Conservation (phyloP, 495 filamentous ascomycete species). For the Penicillium cataractarum region DNA sequence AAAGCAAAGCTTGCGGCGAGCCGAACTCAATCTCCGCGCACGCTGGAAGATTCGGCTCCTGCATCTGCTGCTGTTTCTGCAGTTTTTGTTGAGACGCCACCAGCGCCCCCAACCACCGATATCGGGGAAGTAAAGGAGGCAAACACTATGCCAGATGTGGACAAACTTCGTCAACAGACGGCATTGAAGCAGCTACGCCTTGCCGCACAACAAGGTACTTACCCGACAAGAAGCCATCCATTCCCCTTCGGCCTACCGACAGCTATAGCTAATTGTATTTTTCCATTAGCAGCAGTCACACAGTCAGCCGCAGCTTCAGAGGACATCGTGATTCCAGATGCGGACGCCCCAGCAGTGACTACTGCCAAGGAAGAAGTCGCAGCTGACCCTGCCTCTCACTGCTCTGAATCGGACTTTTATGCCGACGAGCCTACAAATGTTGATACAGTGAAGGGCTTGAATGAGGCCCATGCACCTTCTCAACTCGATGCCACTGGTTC, state of each 20-base stretch:
- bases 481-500: constrained; percentile 40
- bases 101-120: neutral
- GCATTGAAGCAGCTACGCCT: constrained; percentile 30
- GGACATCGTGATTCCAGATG: neutral
- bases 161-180: constrained; percentile 40
- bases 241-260: neutral
- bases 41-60: constrained; percentile 24
- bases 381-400: neutral
- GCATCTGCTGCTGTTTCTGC: constrained; percentile 19
- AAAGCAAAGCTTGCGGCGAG: constrained; percentile 55
- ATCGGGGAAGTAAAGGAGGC: neutral
- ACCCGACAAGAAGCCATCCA: neutral
- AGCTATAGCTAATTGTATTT: neutral
- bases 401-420: neutral
- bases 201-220: constrained; percentile 33
- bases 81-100: constrained; percentile 11
- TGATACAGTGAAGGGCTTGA: constrained; percentile 9
- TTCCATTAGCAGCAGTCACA: neutral
- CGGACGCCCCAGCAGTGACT: neutral
- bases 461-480: constrained; percentile 20
- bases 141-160: constrained; percentile 38
- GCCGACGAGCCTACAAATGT: neutral
- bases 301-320: neutral
- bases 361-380: neutral
- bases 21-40: constrained; percentile 39